Evolutionary conservation across 192 early-diverging fungal genomes (phyloP), one percentile per base, ranked within the genome.

Genomic region (Kappamyces sp.): DNA sequence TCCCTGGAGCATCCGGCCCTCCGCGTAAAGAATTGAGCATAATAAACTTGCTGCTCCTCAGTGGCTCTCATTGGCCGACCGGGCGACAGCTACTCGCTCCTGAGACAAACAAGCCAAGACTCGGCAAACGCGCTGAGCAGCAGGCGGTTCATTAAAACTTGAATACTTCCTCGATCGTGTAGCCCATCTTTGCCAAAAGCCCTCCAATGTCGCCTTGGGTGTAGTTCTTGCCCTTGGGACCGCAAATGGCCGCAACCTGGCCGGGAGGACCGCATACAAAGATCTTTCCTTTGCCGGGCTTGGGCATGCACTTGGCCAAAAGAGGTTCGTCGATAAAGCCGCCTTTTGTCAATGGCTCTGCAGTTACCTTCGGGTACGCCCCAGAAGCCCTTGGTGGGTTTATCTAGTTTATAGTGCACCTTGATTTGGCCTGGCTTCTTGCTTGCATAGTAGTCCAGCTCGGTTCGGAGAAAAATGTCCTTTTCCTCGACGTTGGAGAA

Each of bases 321-420:
- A 89, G 69, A 12, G 87, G 76, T 32, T 80, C 70, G 62, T 74
- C 88, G 39, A 97, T 73, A 67, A 79, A 93, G 35, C 92, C 94
- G 49, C 79, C 76, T 33, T 85, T 83, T 39, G 71, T 78, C 91
- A 90, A 96, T 3, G 46, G 63, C n/a, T 34, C 52, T 3, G 74
- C 60, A 9, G 68, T 62, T 9, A 46, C 9, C 9, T 9, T 9
- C 9, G n/a, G n/a, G 23, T 23, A 23, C 23, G 23, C 23, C 23
- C 23, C 23, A 23, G 23, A 23, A 59, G 31, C 39, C 75, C 1
- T 74, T 66, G 2, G 70, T 58, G 8, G 84, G 58, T 62, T 83
- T 85, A 58, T 85, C 82, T 15, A 90, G 49, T 7, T 79, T 74
- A 61, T 89, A 89, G 62, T 72, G 66, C 6, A 89, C 75, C 66